Evolutionary conservation across 805 yeast species (phyloP).

Genomic region (Ogataea haglerorum): DNA sequence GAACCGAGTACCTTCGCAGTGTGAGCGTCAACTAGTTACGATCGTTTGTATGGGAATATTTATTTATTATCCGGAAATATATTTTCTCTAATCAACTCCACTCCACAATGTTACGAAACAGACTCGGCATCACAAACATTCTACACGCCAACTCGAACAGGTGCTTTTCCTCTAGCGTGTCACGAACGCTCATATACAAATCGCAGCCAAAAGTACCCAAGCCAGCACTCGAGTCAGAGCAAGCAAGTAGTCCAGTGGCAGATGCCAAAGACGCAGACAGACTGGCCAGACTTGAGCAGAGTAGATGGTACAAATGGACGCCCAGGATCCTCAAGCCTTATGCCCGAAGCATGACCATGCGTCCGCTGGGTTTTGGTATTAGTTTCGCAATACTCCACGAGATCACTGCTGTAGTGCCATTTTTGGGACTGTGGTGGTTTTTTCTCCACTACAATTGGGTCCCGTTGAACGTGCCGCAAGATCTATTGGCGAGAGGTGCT

Average conservation of each 20-base stretch:
- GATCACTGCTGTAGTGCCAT: constrained; percentile 50
- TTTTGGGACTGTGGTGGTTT: constrained; percentile 48
- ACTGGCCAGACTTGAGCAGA: constrained; percentile 24
- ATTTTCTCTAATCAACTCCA: not conserved
- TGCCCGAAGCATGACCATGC: constrained; percentile 27
- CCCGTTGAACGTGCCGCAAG: constrained; percentile 48
- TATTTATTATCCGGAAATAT: not conserved
- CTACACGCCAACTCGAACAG: not conserved
- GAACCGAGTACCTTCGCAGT: constrained; percentile 43
- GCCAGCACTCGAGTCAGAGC: not conserved
- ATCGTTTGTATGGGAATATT: not conserved
- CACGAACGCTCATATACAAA: constrained; percentile 21
- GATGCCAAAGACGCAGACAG: constrained; percentile 23
- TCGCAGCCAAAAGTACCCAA: constrained; percentile 22
- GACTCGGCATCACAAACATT: not conserved
- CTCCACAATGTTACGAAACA: not conserved
- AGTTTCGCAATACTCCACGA: constrained; percentile 52
- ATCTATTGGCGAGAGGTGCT: constrained; percentile 46
- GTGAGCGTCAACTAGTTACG: constrained; percentile 14
- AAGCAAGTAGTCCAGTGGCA: constrained; percentile 10
- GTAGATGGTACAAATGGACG: constrained; percentile 30
- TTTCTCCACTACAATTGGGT: constrained; percentile 41
- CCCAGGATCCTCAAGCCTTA: constrained; percentile 33
- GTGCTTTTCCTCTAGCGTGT: constrained; percentile 4
- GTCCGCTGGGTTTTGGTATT: constrained; percentile 39